Base-by-base conservation (phyloP, 495 filamentous ascomycete species). In the Hyaloscypha hepaticicola region DNA sequence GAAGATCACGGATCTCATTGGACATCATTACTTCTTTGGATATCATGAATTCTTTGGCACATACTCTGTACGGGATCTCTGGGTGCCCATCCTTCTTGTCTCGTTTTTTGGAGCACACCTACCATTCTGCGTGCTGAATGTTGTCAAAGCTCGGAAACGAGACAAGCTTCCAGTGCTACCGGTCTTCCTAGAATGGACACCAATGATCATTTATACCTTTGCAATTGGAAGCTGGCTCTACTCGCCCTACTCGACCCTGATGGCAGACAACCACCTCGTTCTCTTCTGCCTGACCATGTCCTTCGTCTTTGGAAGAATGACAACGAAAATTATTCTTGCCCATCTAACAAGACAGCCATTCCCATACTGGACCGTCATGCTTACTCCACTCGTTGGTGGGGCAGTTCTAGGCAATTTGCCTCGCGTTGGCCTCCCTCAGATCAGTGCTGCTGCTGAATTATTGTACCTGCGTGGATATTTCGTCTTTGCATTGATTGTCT, bases 221-320 rank as follows among this genome's bases (percentile, higher is more conserved):
- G 85, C 85, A 66, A 89, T 87, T 65, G 79, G 85, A 63, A 84
- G 89, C 24, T 99, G 95, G 96, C 82, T 98, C 0, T 92, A 89
- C 70, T 93, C 88, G 8, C 92, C 93, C 1, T 83, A 96, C 77
- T 95, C 92, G 27, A 87, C 84, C 2, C 74, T 98, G 21, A 78
- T 96, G 70, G 74, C 75, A 14, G 86, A 95, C 41, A 97, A 97
- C 77, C 88, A 90, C 67, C 83, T 99, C 2, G 87, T 96, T 7
- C 84, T 98, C 12, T 97, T 96, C 76, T 97, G 95, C 80, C 80
- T 95, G 53, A 93, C 90, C 58, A 91, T 98, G 83, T 90, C 89
- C 26, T 93, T 98, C 66, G 95, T 98, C 63, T 98, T 98, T 74
- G 95, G 95, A n/a, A 91, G 95, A 62, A 96, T 99, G 93, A 98